Evolutionary conservation across 768 basidiomycete species (phyloP).

Genomic region (Lactarius quietus): DNA sequence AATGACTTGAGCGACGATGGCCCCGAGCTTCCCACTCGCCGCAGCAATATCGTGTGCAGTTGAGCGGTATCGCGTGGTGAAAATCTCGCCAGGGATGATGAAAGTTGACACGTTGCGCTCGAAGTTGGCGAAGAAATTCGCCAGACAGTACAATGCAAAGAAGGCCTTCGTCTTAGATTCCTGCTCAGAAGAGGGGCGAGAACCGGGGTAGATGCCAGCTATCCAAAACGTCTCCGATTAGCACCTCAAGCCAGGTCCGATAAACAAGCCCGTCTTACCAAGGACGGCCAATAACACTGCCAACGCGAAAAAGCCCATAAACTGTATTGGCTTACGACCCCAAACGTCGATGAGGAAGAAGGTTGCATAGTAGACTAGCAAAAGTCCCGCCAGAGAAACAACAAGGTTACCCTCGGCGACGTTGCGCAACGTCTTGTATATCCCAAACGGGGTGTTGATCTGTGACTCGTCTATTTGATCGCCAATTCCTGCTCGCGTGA

Average conservation of each 20-base stretch:
- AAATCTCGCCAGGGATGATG: slow-evolving; percentile 42
- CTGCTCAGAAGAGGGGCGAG: slow-evolving; percentile 35
- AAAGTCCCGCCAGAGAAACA: slow-evolving; percentile 70
- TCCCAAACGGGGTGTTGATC: slow-evolving; percentile 31
- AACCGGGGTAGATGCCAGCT: slow-evolving; percentile 18
- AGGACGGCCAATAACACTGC: slow-evolving; percentile 63
- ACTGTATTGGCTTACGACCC: slow-evolving; percentile 80
- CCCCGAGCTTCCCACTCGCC: slow-evolving; percentile 43
- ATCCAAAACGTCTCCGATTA: slow-evolving; percentile 27
- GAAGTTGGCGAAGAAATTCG: slow-evolving; percentile 44
- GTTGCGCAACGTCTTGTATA: slow-evolving; percentile 57
- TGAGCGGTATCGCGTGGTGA: slow-evolving; percentile 44
- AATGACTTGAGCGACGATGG: slow-evolving; percentile 39
- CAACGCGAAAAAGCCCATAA: slow-evolving; percentile 68
- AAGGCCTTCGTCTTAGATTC: slow-evolving; percentile 33
- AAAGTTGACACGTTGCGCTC: slow-evolving; percentile 45
- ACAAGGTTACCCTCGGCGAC: slow-evolving; percentile 71
- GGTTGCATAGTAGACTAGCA: slow-evolving; percentile 72
- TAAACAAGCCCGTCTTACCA: slow-evolving; percentile 44
- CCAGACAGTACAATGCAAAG: slow-evolving; percentile 39
- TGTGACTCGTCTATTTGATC: slow-evolving; percentile 34
- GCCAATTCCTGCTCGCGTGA: slow-evolving; percentile 55
- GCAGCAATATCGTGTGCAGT: slow-evolving; percentile 44
- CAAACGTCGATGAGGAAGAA: slow-evolving; percentile 66
- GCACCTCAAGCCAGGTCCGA: slow-evolving; percentile 30